phyloP scores from a whole-genome alignment of 441 rosid genomes.

The Mallotus repandus region DNA sequence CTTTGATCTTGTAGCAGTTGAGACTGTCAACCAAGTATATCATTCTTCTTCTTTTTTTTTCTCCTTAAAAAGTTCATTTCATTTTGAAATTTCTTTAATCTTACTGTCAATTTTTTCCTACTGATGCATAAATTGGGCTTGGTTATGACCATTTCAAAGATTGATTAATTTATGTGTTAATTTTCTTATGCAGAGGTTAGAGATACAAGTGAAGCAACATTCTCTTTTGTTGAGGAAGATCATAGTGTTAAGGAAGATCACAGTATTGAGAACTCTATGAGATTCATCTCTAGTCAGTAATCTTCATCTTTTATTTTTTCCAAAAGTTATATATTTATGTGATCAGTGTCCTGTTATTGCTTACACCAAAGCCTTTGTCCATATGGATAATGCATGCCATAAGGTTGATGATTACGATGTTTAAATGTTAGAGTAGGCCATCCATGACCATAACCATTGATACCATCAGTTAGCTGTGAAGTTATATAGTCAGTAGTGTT shows the following conservation, averaged over 20 bases:
- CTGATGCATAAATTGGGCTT: no score
- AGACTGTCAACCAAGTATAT: slow-evolving; percentile 77
- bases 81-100: neutral
- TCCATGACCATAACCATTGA: slow-evolving; percentile 23
- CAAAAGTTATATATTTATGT: no score
- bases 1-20: slow-evolving; percentile 93
- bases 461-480: slow-evolving; percentile 30
- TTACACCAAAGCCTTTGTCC: slow-evolving; percentile 63
- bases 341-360: slow-evolving; percentile 56
- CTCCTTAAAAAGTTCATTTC: neutral
- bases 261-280: no score
- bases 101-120: no score
- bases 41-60: neutral
- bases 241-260: no score
- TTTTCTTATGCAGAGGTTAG: no score
- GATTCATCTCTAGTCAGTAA: no score
- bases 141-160: no score
- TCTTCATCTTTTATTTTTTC: no score
- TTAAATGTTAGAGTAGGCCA: slow-evolving; percentile 57
- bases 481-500: slow-evolving; percentile 17
- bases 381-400: slow-evolving; percentile 41
- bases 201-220: no score
- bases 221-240: no score
- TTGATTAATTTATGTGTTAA: no score
- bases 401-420: slow-evolving; percentile 27